These are phyloP conservation scores for Iris pallida DNA, from an alignment of 116 monocot species.

Conservation along the genomic window DNA sequence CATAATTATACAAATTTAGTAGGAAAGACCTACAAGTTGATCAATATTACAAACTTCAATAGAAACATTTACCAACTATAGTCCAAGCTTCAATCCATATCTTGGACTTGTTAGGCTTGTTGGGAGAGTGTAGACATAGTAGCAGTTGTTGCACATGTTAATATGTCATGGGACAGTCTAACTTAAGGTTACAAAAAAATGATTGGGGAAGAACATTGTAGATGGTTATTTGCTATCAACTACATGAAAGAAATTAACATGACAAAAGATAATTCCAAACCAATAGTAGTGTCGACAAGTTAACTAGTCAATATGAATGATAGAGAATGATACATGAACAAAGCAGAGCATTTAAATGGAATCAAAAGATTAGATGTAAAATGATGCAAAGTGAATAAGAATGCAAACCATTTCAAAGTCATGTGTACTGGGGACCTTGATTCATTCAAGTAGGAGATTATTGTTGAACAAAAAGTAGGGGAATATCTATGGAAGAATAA, in stretches of 20 bases:
- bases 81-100: slow-evolving; percentile 99
- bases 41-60: too few species aligned
- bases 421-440: not conserved
- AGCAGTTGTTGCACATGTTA: slow-evolving; percentile 91
- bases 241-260: too few species aligned
- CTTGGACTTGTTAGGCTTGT: slow-evolving; percentile 67
- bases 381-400: not conserved
- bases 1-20: too few species aligned
- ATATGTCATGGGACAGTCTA: slow-evolving; percentile 36
- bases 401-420: too few species aligned
- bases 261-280: not conserved
- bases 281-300: not conserved
- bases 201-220: too few species aligned
- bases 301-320: not conserved
- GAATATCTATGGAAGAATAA: not conserved
- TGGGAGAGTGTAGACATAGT: slow-evolving; percentile 88
- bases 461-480: too few species aligned
- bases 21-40: too few species aligned
- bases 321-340: slow-evolving; percentile 1
- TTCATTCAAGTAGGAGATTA: too few species aligned
- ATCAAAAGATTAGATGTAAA: too few species aligned
- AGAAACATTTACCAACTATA: slow-evolving; percentile 58
- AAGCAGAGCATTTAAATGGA: too few species aligned
- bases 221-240: too few species aligned
- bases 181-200: not conserved